Evolutionary conservation across 2,329 filamentous ascomycete genomes (phyloP).

Genomic region (Penicillium sp.): DNA sequence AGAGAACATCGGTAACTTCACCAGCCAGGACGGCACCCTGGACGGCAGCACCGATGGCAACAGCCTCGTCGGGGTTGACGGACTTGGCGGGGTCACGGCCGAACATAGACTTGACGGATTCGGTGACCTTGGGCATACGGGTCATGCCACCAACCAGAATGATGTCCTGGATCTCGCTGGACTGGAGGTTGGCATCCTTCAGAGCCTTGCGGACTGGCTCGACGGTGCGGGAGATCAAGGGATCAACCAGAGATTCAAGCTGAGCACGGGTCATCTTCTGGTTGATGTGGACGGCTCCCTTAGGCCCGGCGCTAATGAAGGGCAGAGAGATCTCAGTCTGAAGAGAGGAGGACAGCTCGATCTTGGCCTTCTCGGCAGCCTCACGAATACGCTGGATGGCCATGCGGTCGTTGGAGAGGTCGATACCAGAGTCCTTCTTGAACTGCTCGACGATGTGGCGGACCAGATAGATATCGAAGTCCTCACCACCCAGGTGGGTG

Average conservation of each 20-base stretch:
- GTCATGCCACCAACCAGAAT: slow-evolving; percentile 99
- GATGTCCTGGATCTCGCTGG: slow-evolving; percentile 95
- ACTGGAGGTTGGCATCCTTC: slow-evolving; percentile 87
- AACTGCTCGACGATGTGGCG: slow-evolving; percentile 91
- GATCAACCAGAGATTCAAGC: slow-evolving; percentile 89
- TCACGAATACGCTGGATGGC: slow-evolving; percentile 98
- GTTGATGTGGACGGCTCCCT: slow-evolving; percentile 98
- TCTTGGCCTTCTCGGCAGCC: slow-evolving; percentile 99
- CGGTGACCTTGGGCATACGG: slow-evolving; percentile 96
- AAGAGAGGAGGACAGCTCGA: slow-evolving; percentile 90
- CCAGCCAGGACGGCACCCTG: slow-evolving; percentile 95
- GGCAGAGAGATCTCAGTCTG: slow-evolving; percentile 98
- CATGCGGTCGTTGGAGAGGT: slow-evolving; percentile 91
- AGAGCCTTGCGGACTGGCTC: slow-evolving; percentile 95
- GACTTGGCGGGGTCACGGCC: slow-evolving; percentile 96
- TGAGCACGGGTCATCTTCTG: slow-evolving; percentile 87
- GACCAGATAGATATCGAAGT: slow-evolving; percentile 93
- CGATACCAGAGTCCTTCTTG: slow-evolving; percentile 92
- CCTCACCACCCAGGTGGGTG: slow-evolving; percentile 95
- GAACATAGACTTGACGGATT: slow-evolving; percentile 96
- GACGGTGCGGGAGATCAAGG: slow-evolving; percentile 78
- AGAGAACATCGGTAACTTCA: slow-evolving; percentile 92
- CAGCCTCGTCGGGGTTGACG: slow-evolving; percentile 97
- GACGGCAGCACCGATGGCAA: slow-evolving; percentile 94
- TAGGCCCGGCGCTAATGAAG: slow-evolving; percentile 95